These are phyloP conservation scores for Diaporthe citriasiana DNA, from an alignment of 2,329 filamentous ascomycete genomes.

Conservation along the genomic window DNA sequence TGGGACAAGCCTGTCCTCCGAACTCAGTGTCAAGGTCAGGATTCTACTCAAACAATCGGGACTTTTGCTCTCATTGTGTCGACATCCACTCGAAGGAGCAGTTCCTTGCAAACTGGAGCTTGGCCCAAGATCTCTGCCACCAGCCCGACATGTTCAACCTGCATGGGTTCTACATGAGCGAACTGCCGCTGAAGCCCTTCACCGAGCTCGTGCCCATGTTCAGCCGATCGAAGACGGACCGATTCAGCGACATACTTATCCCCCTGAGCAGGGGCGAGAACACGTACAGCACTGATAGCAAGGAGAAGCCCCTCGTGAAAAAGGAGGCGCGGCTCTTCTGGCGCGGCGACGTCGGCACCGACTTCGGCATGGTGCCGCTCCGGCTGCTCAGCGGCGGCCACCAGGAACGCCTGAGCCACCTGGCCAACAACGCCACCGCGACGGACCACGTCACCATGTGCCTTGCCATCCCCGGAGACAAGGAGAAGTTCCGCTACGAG, in stretches of 20 bases:
- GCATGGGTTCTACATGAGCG: slow-evolving; percentile 79
- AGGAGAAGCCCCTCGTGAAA: slow-evolving; percentile 67
- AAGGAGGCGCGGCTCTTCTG: slow-evolving; percentile 80
- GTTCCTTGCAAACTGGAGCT: slow-evolving; percentile 76
- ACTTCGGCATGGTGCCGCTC: slow-evolving; percentile 63
- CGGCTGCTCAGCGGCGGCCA: slow-evolving; percentile 76
- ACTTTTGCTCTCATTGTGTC: slow-evolving; percentile 75
- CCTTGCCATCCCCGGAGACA: slow-evolving; percentile 59
- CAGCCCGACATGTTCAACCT: slow-evolving; percentile 82
- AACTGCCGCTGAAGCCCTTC: slow-evolving; percentile 72
- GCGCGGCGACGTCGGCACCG: slow-evolving; percentile 74
- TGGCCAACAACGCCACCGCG: slow-evolving; percentile 71
- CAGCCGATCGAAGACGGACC: slow-evolving; percentile 78
- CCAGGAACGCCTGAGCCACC: slow-evolving; percentile 78
- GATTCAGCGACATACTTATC: slow-evolving; percentile 83
- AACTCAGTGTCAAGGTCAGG: slow-evolving; percentile 71
- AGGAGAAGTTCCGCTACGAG: slow-evolving; percentile 67
- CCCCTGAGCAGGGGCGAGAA: slow-evolving; percentile 64
- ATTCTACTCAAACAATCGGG: slow-evolving; percentile 73
- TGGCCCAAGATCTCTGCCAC: slow-evolving; percentile 77
- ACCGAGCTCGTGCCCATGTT: slow-evolving; percentile 80
- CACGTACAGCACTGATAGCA: slow-evolving; percentile 60
- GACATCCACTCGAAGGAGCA: slow-evolving; percentile 75
- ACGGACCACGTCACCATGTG: slow-evolving; percentile 67
- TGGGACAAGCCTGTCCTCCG: slow-evolving; percentile 70